Evolutionary conservation across 2,329 filamentous ascomycete species (phyloP), one percentile per base, ranked within the genome.

Genomic region (Byssochlamys sp.): DNA sequence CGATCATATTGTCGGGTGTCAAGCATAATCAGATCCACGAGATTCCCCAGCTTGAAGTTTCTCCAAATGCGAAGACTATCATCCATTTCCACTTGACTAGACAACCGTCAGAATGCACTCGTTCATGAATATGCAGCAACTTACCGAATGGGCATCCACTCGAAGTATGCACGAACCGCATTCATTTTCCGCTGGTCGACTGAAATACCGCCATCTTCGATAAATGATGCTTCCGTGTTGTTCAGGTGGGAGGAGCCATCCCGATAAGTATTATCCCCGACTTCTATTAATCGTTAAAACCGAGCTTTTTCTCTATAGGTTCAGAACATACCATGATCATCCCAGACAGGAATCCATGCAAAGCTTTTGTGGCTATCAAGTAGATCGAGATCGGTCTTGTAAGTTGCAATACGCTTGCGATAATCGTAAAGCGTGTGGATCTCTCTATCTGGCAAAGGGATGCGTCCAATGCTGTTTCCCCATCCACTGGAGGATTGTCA

Each of bases 141-240:
- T 55, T 59, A 75, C 61, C 81, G 76, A 60, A 83, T 80, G 1
- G 81, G 81, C 78, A 82, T 81, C 82, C 83, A 86, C 66, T 87
- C 84, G 59, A 87, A 87, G 65, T 87, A 87, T 1, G 86, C 85
- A 39, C 86, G 78, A 1, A 89, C 85, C 1, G 85, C 86, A 55
- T 89, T 87, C 77, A 87, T 84, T 75, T 89, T 89, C 61, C 86
- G 80, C 67, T 87, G 83, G 62, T 89, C 86, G n/a, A 88, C 82
- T 31, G 79, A 82, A n/a, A 89, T 78, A 12, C 77, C 76, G 2
- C 80, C 80, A 57, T 82, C 78, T 53, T 79, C 75, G 28, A 83
- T 66, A 71, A 88, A 89, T 0, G 83, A 86, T 6, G 81, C 78
- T 64, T 87, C 84, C 9, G 82, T 87, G 68, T 89, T 89, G 69